These are phyloP conservation scores for Kurtzmaniella quercitrusa DNA, from an alignment of 1,139 yeast genomes.

Conservation along the genomic window DNA sequence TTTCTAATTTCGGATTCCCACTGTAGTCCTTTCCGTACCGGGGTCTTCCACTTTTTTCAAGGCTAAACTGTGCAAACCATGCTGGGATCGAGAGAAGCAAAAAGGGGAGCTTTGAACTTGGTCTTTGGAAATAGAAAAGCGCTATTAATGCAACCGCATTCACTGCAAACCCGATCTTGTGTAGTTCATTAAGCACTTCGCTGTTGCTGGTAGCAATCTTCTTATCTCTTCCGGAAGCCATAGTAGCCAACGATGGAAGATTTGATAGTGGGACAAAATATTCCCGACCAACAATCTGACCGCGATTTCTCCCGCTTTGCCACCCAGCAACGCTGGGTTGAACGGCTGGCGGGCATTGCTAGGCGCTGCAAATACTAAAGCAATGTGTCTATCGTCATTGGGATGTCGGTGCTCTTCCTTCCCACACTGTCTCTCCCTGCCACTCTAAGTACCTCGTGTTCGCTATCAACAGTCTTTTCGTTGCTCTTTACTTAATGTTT, in stretches of 20 bases:
- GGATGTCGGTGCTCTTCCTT: no score
- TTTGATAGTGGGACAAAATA: background rate
- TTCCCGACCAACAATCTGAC: background rate
- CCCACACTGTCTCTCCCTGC: no score
- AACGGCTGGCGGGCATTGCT: no score
- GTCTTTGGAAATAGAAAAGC: conserved; percentile 48
- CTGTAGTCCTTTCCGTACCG: conserved; percentile 33
- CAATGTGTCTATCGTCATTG: no score
- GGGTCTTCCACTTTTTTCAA: conserved; percentile 71
- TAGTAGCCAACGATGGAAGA: conserved; percentile 8
- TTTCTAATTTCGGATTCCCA: conserved; percentile 30
- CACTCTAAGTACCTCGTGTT: no score
- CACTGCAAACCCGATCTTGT: conserved; percentile 40
- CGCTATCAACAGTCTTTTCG: no score
- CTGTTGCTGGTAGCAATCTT: conserved; percentile 61
- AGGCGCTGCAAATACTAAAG: no score
- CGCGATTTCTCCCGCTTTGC: background rate
- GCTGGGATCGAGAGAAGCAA: conserved; percentile 58
- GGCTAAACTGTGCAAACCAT: conserved; percentile 45
- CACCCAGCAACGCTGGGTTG: no score
- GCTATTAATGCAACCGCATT: conserved; percentile 34
- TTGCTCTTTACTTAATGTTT: no score
- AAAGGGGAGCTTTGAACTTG: conserved; percentile 47
- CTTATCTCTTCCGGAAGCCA: conserved; percentile 54
- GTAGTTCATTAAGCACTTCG: conserved; percentile 52